Conservation (phyloP, 2,329 filamentous ascomycete species). For the Penicillium sp. region DNA sequence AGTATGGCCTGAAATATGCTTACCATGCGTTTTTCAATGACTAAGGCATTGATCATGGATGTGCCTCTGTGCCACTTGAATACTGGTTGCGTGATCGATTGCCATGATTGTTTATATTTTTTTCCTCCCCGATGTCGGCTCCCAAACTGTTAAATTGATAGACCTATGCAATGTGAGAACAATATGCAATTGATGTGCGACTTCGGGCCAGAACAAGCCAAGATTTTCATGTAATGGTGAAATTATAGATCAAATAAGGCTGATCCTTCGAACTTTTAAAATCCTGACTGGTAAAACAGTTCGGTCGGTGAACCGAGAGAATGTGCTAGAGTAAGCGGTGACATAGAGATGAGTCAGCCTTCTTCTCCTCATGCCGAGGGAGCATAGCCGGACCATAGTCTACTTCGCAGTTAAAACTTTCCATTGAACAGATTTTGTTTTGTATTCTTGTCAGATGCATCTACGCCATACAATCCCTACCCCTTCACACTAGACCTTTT, state of each 20-base stretch:
- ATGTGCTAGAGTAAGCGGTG: conserved; percentile 28
- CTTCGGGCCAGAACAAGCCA: neutral
- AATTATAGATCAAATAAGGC: neutral
- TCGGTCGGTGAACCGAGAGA: neutral
- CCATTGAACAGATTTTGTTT: conserved; percentile 6
- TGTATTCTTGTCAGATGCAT: conserved; percentile 11
- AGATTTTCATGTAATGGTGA: neutral
- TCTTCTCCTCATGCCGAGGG: conserved; percentile 20
- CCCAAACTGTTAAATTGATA: neutral
- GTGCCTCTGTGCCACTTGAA: conserved; percentile 9
- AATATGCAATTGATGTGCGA: neutral
- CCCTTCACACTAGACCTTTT: neutral
- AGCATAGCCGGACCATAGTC: conserved; percentile 7
- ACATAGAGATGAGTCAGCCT: conserved; percentile 23
- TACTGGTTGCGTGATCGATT: conserved; percentile 12
- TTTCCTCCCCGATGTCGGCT: conserved; percentile 6
- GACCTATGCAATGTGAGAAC: neutral
- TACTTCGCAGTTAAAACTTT: conserved; percentile 4
- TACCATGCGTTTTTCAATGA: conserved; percentile 32
- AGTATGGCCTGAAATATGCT: conserved; percentile 55
- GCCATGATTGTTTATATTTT: neutral
- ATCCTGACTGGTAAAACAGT: neutral
- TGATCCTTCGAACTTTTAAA: neutral
- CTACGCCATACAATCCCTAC: neutral
- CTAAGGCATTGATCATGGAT: conserved; percentile 16